Evolutionary conservation across 129 eudicot genomes (phyloP), one percentile per base, ranked within the genome.

Genomic region (Flaveria sonorensis): DNA sequence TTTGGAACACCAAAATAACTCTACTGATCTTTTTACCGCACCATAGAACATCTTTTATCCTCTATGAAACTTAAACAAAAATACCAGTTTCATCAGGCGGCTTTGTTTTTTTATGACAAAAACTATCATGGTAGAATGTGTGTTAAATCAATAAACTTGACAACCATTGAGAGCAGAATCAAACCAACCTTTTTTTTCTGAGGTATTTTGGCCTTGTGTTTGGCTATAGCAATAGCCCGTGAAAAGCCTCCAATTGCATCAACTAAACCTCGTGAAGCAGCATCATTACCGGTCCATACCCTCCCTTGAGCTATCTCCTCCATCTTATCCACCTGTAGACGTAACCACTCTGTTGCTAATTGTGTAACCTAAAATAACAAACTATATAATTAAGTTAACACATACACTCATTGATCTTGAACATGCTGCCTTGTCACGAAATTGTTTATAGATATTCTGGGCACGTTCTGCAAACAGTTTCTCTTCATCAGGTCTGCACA

Each of bases 251-350:
- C 45, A 40, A 40, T 40, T 8, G 97, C 95, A 83, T 91, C 97
- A 77, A 89, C 95, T 78, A 91, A 80, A 52, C 97, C 95, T 45
- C 90, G 83, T 53, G 90, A 85, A 81, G 85, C 89, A 16, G 97
- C 95, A 80, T 91, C 92, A n/a, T 75, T 83, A 32, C 97, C 97
- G 6, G 89, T 91, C 97, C 97, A 91, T 50, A 91, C 87, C 78
- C 97, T 87, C 30, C 97, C 97, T 86, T 91, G 97, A 20, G 97
- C 97, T 39, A 85, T 78, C 83, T 91, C 97, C 74, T 91, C 97
- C 95, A 91, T 91, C 64, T 85, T 72, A 19, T 91, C 97, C 62
- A 83, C 86, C 97, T 91, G 78, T 55, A 81, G 24, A 10, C 20
- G 20, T 20, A 7, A 57, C 7, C 30, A 57, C 42, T 53, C 43